Evolutionary conservation across 2,329 filamentous ascomycete species (phyloP).

Genomic region (Diaporthe sp.): DNA sequence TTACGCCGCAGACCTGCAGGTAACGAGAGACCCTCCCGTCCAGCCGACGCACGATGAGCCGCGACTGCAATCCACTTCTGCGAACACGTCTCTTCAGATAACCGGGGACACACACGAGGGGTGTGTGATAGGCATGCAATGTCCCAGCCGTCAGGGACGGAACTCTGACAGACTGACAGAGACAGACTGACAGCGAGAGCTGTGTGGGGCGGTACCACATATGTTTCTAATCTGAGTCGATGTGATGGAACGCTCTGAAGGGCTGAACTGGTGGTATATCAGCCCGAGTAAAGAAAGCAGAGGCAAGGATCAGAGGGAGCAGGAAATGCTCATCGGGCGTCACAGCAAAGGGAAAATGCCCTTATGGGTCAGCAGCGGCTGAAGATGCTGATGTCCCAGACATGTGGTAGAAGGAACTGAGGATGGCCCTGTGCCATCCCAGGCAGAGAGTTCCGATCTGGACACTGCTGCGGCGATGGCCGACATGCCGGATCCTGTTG

Average conservation of each 20-base stretch:
- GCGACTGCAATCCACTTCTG: slow-evolving; percentile 4
- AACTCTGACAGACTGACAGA: neutral
- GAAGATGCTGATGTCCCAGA: slow-evolving; percentile 30
- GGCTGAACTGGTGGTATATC: slow-evolving; percentile 13
- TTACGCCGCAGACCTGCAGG: slow-evolving; percentile 36
- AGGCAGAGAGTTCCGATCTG: slow-evolving; percentile 2
- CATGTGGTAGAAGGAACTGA: slow-evolving; percentile 22
- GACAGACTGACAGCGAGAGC: neutral
- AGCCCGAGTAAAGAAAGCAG: neutral
- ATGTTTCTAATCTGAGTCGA: slow-evolving; percentile 32
- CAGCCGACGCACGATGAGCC: slow-evolving; percentile 26
- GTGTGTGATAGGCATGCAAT: slow-evolving; percentile 4
- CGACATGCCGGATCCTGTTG: slow-evolving; percentile 25
- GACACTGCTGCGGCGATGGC: slow-evolving; percentile 16
- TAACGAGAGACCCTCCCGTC: neutral
- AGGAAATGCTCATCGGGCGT: slow-evolving; percentile 16
- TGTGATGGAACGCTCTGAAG: slow-evolving; percentile 28
- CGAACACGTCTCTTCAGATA: neutral
- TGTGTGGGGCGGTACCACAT: slow-evolving; percentile 1
- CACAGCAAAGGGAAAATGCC: slow-evolving; percentile 20
- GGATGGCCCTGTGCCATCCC: neutral
- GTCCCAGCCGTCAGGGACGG: neutral
- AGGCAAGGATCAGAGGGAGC: slow-evolving; percentile 24
- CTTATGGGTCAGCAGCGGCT: slow-evolving; percentile 21
- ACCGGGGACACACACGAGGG: neutral